Conservation (phyloP, 1,139 yeast species). For the Nakaseomyces nivariensis region DNA sequence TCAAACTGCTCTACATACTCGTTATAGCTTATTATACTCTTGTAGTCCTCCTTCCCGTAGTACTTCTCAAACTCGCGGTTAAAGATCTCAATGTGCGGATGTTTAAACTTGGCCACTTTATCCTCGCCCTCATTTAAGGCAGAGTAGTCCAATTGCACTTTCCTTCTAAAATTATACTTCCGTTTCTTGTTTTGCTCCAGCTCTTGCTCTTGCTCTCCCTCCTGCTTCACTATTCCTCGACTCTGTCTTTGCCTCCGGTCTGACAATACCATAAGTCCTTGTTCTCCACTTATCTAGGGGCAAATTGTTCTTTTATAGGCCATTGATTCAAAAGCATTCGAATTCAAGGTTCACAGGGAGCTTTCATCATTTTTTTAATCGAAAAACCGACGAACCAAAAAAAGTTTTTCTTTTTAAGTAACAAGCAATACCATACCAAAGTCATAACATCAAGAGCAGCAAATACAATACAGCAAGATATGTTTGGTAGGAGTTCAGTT, state of each 20-base stretch:
- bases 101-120: slow-evolving; percentile 47
- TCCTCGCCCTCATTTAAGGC: slow-evolving; percentile 72
- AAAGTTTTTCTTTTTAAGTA: no score
- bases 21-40: slow-evolving; percentile 23
- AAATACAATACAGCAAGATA: neutral
- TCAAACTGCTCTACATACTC: slow-evolving; percentile 34
- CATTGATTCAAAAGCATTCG: no score
- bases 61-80: slow-evolving; percentile 14
- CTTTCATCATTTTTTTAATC: no score
- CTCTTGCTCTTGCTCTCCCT: neutral
- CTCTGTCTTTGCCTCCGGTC: no score
- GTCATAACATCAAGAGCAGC: no score
- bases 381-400: no score
- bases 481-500: neutral
- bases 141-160: slow-evolving; percentile 56
- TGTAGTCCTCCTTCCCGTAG: slow-evolving; percentile 11
- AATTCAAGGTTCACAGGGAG: no score
- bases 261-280: no score
- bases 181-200: neutral
- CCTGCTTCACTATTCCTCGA: no score
- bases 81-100: slow-evolving; percentile 46
- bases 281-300: no score
- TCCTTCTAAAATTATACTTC: slow-evolving; percentile 23
- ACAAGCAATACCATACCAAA: no score
- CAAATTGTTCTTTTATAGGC: no score